Evolutionary conservation across 257 asterid species (phyloP), one percentile per base, ranked within the genome.

Genomic region (Ligustrum vulgare): DNA sequence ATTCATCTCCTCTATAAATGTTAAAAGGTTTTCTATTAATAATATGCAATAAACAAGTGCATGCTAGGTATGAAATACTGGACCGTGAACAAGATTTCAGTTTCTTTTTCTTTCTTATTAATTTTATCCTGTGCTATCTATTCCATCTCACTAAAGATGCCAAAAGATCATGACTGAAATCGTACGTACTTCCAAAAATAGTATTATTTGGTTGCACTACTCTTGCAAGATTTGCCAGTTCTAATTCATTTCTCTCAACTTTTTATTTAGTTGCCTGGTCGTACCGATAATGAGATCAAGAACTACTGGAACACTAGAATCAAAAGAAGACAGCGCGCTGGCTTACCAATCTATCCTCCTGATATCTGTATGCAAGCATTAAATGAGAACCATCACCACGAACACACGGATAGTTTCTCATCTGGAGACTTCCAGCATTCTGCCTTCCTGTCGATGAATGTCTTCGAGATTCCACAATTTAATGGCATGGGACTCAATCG

Each of bases 301-400:
- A 93, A 91, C 89, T 93, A 77, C 74, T 93, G 98, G 98, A 93
- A 93, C 79, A 89, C 98, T 43, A 82, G 97, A 81, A 84, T 88
- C 74, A 93, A 91, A 89, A 86, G 96, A 82, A 82, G 75, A 69
- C 94, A 87, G 66, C 98, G 96, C 70, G 93, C 90, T 60, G 97
- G 94, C 77, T 82, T 89, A 77, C 91, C 94, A 31, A 73, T 89
- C 70, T 90, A 89, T 76, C 97, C 96, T 65, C 92, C 93, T 15
- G 94, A 88, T 25, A 77, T 93, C 81, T 82, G 87, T 74, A 34
- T 74, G 54, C 87, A 82, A 79, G 72, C 89, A 67, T 72, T 79
- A 39, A 75, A 78, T 0, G 93, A 88, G 75, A 83, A 79, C 84
- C 88, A 83, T 77, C 86, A 83, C 49, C 80, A 15, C 6, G 87